Conservation (phyloP, 23 red algal species). For the Gracilaria caudata region DNA sequence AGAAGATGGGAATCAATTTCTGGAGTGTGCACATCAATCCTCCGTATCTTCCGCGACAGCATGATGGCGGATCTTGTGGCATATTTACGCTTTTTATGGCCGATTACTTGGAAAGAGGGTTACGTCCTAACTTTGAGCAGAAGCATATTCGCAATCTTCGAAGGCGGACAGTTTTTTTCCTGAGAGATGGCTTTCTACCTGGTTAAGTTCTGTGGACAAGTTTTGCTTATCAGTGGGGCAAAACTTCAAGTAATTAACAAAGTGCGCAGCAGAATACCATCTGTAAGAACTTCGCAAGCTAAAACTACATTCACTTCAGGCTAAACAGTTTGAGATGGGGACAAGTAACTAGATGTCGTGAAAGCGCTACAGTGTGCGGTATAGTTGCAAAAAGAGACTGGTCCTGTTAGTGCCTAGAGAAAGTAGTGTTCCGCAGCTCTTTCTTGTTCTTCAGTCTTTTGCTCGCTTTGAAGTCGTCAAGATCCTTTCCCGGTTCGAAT, state of each 20-base stretch:
- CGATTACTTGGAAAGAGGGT: conserved; percentile 58
- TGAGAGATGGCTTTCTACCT: conserved; percentile 35
- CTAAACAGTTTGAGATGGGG: too few relatives aligned
- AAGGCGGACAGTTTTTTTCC: conserved; percentile 53
- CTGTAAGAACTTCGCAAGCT: not conserved
- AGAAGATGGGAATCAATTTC: conserved; percentile 38
- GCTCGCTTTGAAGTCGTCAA: too few relatives aligned
- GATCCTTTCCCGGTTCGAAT: too few relatives aligned
- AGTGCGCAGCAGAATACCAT: not conserved
- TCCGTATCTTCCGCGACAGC: conserved; percentile 58
- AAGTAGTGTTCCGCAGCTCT: too few relatives aligned
- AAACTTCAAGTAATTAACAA: too few relatives aligned
- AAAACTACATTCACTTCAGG: not conserved
- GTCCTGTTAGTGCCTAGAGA: too few relatives aligned
- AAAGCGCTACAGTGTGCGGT: too few relatives aligned
- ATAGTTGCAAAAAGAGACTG: too few relatives aligned
- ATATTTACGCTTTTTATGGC: conserved; percentile 75
- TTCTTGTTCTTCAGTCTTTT: too few relatives aligned
- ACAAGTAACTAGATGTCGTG: too few relatives aligned
- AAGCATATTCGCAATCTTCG: conserved; percentile 49
- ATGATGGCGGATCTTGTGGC: conserved; percentile 77
- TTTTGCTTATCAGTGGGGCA: not conserved
- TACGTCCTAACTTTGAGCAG: conserved; percentile 47
- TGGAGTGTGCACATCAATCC: conserved; percentile 58
- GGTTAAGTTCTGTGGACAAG: not conserved